phyloP scores from a whole-genome alignment of 495 filamentous ascomycete genomes.

The Bryoglossum gracile region DNA sequence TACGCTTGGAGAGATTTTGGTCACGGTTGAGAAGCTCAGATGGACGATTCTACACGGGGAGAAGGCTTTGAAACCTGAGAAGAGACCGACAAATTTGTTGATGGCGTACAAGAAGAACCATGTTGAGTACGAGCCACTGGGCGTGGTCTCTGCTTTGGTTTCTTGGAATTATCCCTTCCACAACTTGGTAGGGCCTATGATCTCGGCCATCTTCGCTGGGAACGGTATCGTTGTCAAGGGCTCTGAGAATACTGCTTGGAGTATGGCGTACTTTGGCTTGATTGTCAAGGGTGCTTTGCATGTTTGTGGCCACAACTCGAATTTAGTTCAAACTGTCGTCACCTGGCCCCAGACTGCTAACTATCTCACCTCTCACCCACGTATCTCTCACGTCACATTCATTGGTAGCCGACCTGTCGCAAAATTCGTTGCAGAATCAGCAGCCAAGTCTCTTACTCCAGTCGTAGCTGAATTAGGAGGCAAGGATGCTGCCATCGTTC shows the following conservation, averaged over 20 bases:
- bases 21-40: conserved; percentile 85
- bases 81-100: conserved; percentile 73
- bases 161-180: conserved; percentile 98
- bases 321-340: conserved; percentile 74
- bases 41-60: conserved; percentile 95
- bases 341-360: conserved; percentile 81
- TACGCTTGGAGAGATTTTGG: conserved; percentile 85
- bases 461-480: conserved; percentile 86
- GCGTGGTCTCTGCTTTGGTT: conserved; percentile 84
- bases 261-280: conserved; percentile 66
- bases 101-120: conserved; percentile 95
- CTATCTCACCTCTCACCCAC: conserved; percentile 78
- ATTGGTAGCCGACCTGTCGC: conserved; percentile 87
- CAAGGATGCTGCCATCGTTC: conserved; percentile 89
- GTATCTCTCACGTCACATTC: conserved; percentile 89
- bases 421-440: conserved; percentile 77
- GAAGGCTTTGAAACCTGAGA: conserved; percentile 62
- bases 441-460: conserved; percentile 76
- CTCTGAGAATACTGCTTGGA: conserved; percentile 92
- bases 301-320: conserved; percentile 75
- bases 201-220: conserved; percentile 86
- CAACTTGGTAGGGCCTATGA: conserved; percentile 86
- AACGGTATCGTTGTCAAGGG: conserved; percentile 88
- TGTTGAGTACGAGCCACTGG: conserved; percentile 86
- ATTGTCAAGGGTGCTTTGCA: conserved; percentile 71